Conservation (phyloP, 2,329 filamentous ascomycete genomes). For the Leptographium galeiforme region DNA sequence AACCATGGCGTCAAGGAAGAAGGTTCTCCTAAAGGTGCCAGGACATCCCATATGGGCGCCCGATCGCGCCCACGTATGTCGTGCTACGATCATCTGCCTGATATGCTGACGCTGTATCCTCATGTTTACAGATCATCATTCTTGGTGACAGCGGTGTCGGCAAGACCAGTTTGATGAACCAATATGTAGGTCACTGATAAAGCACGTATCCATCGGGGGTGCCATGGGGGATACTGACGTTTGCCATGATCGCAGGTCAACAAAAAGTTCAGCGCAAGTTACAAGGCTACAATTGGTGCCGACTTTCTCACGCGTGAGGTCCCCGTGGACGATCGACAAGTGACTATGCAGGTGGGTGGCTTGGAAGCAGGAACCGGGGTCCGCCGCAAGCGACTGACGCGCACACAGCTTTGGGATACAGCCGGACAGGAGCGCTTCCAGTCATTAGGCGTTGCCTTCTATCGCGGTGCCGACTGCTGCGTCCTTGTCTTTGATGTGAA, state of each 20-base stretch:
- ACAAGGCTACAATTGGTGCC: constrained; percentile 98
- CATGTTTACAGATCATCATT: constrained; percentile 72
- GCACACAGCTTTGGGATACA: constrained; percentile 79
- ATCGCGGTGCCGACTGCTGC: constrained; percentile 93
- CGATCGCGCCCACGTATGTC: neutral
- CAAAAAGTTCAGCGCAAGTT: constrained; percentile 99
- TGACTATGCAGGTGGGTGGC: constrained; percentile 66
- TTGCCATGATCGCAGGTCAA: constrained; percentile 59
- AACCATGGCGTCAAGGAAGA: constrained; percentile 70
- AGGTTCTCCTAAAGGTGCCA: constrained; percentile 76
- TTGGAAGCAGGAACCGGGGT: constrained; percentile 4
- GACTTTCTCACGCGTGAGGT: constrained; percentile 98
- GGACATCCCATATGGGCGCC: neutral
- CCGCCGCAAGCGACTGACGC: neutral
- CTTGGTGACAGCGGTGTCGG: constrained; percentile 97
- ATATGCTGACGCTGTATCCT: neutral
- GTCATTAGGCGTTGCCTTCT: constrained; percentile 92
- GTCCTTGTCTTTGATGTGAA: constrained; percentile 98
- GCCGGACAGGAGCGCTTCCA: constrained; percentile 96
- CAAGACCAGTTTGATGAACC: constrained; percentile 99
- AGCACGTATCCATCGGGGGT: too few relatives aligned
- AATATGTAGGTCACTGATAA: constrained; percentile 67
- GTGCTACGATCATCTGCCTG: constrained; percentile 4
- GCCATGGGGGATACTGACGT: neutral
- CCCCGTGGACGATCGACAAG: constrained; percentile 87